Percentiles rank a stretch among this genome's conserved stretches.
Evolutionary conservation across 1,284 basidiomycete genomes (phyloP).

Genomic region (Ganoderma meredithae): DNA sequence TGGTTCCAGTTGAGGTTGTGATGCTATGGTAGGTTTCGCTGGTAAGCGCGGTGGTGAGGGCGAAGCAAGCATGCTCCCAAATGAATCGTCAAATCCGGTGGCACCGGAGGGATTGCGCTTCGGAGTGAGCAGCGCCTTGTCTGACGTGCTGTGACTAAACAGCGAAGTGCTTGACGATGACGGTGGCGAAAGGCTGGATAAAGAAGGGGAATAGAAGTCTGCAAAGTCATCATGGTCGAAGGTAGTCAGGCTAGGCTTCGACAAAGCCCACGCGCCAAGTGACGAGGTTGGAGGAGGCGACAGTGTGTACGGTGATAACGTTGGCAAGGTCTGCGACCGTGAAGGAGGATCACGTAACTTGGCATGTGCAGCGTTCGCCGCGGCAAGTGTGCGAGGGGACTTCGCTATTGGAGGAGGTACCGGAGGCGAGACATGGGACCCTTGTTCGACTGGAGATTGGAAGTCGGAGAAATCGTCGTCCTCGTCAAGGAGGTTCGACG

Average conservation of each 20-base stretch:
- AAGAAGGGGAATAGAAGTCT: constrained; percentile 33
- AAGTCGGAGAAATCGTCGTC: constrained; percentile 45
- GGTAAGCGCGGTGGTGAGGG: constrained; percentile 39
- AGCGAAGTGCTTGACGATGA: constrained; percentile 35
- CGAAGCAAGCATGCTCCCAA: constrained; percentile 33
- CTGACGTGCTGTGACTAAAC: constrained; percentile 32
- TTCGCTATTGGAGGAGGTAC: constrained; percentile 27
- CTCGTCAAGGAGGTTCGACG: constrained; percentile 32
- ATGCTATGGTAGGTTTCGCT: constrained; percentile 19
- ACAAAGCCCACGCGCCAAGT: background rate
- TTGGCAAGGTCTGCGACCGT: constrained; percentile 17
- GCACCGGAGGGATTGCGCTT: constrained; percentile 29
- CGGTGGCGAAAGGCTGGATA: constrained; percentile 11
- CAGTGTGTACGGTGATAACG: constrained; percentile 14
- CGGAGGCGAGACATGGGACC: constrained; percentile 7
- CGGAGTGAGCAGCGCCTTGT: constrained; percentile 35
- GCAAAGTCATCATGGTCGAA: constrained; percentile 37
- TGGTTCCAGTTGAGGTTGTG: constrained; percentile 5
- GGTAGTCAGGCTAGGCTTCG: constrained; percentile 5
- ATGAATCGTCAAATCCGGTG: constrained; percentile 27
- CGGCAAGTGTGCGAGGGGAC: constrained; percentile 21
- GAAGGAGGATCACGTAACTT: background rate
- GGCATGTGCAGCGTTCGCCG: constrained; percentile 9
- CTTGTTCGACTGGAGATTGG: constrained; percentile 31
- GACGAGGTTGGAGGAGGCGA: constrained; percentile 13